Evolutionary conservation across 2,329 filamentous ascomycete species (phyloP), one percentile per base, ranked within the genome.

Genomic region (Phaeoacremonium minimum): DNA sequence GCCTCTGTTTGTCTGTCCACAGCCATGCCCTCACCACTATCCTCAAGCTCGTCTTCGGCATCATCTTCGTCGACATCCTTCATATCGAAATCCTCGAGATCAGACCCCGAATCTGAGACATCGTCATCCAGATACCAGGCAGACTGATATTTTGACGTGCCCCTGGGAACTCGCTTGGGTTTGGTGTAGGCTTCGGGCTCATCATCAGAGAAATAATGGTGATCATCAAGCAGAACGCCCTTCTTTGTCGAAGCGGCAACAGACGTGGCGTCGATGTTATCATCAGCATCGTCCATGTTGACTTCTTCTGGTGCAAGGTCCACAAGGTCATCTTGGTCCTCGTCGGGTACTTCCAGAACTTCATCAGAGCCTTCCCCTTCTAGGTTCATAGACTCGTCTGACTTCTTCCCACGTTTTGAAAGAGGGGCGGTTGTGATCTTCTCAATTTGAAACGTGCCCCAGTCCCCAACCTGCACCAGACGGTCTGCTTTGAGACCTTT

Each of bases 191-290:
- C 67, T 36, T 80, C 70, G 29, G 75, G 71, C 6, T 72, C 68
- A 36, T 93, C 84, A 32, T 93, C 88, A 0, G 90, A 90, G 56
- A 97, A 98, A 61, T 98, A 98, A 57, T 97, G 91, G 58, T 98
- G 91, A 47, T 97, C 91, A 48, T 98, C 93, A 8, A 98, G 72
- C 28, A 98, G 67, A 2, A 98, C 93, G 46, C 91, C 93, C 63
- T 91, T 95, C 55, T 83, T 82, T 30, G 73, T 69, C 3, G 69
- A 66, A 4, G 60, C 56, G 33, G 60, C 60, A 15, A 71, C 65
- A 4, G 69, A 71, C 51, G 45, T 63, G 7, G 53, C 50, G 39
- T 58, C 58, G 18, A 56, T 51, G 14, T 40, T 39, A 18, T 57
- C 57, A 15, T 79, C 75, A 43, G 87, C 85, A 16, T 60, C 62